Evolutionary conservation across 371 early-diverging fungal species (phyloP).

Genomic region (Haplosporangium sp.): DNA sequence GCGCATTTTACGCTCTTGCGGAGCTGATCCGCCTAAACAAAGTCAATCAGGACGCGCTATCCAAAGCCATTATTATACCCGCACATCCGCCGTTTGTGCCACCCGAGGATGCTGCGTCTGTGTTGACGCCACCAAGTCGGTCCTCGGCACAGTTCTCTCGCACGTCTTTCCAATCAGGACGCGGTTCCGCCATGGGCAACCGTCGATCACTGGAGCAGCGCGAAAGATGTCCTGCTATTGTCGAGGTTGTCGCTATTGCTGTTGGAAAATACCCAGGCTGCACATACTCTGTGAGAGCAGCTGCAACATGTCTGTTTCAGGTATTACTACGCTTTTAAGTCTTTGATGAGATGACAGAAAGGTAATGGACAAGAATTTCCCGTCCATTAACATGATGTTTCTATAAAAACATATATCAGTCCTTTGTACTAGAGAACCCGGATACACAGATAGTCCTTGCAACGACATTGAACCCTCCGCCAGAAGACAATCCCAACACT

Average conservation of each 20-base stretch:
- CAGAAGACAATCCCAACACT: conserved; percentile 68
- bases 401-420: conserved; percentile 36
- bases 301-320: conserved; percentile 79
- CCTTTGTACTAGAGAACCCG: conserved; percentile 79
- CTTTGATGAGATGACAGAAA: no score
- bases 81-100: conserved; percentile 30
- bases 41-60: conserved; percentile 79
- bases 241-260: conserved; percentile 71
- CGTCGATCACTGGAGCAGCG: conserved; percentile 32
- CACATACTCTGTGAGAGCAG: conserved; percentile 75
- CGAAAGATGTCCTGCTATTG: conserved; percentile 65
- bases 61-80: conserved; percentile 62
- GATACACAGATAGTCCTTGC: conserved; percentile 90
- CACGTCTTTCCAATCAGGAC: conserved; percentile 51
- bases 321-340: conserved; percentile 35
- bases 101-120: conserved; percentile 8
- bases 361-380: no score
- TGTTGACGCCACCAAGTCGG: conserved; percentile 25
- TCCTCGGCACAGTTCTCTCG: conserved; percentile 40
- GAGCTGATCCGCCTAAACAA: conserved; percentile 82
- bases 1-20: conserved; percentile 84
- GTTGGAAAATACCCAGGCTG: conserved; percentile 60
- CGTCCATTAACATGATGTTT: no score
- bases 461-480: conserved; percentile 86
- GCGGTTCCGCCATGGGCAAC: conserved; percentile 50